Conservation (phyloP, 768 basidiomycete genomes). For the Xanthoconium purpureum region DNA sequence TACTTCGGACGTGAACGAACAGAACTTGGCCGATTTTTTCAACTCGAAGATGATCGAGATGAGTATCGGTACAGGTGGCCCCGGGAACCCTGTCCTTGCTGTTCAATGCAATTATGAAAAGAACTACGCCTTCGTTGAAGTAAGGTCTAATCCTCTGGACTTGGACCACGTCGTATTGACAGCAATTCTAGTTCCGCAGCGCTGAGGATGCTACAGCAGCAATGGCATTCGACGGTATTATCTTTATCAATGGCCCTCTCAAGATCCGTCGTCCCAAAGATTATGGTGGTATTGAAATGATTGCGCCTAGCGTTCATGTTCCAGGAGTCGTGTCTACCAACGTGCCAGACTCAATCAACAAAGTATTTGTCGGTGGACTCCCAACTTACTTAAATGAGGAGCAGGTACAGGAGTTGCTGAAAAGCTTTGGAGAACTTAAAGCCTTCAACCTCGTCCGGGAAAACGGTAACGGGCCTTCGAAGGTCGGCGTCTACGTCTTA, state of each 20-base stretch:
- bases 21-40: constrained; percentile 91
- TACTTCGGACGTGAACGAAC: constrained; percentile 90
- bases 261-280: constrained; percentile 98
- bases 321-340: constrained; percentile 96
- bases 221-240: constrained; percentile 96
- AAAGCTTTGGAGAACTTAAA: constrained; percentile 95
- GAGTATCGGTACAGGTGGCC: constrained; percentile 76
- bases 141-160: constrained; percentile 34
- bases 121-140: constrained; percentile 98
- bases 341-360: constrained; percentile 96
- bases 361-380: constrained; percentile 94
- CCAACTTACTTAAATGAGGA: constrained; percentile 97
- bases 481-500: constrained; percentile 46
- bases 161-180: constrained; percentile 7
- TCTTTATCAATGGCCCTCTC: constrained; percentile 92
- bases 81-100: constrained; percentile 87
- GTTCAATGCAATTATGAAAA: constrained; percentile 99
- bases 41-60: constrained; percentile 94
- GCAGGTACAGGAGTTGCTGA: constrained; percentile 96
- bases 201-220: constrained; percentile 95
- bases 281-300: constrained; percentile 76
- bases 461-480: constrained; percentile 82
- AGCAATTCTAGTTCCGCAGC: constrained; percentile 79
- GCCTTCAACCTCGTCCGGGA: constrained; percentile 98
- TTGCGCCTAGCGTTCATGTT: constrained; percentile 68